phyloP scores from a whole-genome alignment of 2,329 filamentous ascomycete genomes.

The Alternaria tenuissima region DNA sequence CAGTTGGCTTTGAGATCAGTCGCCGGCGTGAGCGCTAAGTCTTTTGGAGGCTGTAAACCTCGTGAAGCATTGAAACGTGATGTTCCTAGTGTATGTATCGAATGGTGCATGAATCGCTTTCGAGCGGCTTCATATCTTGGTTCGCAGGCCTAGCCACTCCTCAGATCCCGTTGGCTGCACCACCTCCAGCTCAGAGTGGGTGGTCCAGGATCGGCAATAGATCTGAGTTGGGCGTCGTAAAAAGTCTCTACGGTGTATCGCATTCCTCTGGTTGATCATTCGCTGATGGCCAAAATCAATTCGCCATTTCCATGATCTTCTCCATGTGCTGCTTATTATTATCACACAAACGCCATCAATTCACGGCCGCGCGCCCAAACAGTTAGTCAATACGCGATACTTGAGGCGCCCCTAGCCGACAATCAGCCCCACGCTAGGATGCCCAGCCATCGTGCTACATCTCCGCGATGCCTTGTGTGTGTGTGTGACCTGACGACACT shows the following conservation, averaged over 20 bases:
- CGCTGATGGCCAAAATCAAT: constrained; percentile 31
- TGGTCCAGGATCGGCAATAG: constrained; percentile 35
- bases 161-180: constrained; percentile 38
- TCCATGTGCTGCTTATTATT: constrained; percentile 37
- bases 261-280: constrained; percentile 32
- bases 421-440: constrained; percentile 40
- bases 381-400: constrained; percentile 38
- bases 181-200: constrained; percentile 29
- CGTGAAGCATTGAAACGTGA: constrained; percentile 37
- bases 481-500: constrained; percentile 27
- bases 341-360: constrained; percentile 40
- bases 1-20: constrained; percentile 42
- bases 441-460: constrained; percentile 31
- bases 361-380: constrained; percentile 34
- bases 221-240: constrained; percentile 1
- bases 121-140: constrained; percentile 28
- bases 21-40: constrained; percentile 45
- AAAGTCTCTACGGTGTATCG: constrained; percentile 27
- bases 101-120: constrained; percentile 37
- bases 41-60: constrained; percentile 38
- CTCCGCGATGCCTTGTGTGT: constrained; percentile 27
- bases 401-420: constrained; percentile 34
- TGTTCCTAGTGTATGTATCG: constrained; percentile 29
- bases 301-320: constrained; percentile 27
- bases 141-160: constrained; percentile 23